These are phyloP conservation scores for Umbilicus rupestris DNA, from an alignment of 164 flowering plant genomes.

Conservation along the genomic window DNA sequence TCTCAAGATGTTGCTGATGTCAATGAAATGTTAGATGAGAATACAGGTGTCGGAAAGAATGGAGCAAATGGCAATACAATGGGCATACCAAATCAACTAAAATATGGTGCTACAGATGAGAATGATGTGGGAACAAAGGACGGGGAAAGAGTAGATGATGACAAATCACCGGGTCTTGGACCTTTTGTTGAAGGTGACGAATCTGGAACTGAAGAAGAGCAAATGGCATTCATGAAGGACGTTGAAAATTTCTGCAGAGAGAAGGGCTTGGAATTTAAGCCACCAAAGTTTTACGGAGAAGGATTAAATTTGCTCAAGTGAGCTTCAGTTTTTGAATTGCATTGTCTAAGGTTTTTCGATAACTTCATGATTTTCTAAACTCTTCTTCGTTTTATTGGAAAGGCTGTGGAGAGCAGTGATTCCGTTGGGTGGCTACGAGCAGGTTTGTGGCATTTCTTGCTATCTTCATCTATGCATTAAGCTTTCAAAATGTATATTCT, in stretches of 20 bases:
- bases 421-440: constrained; percentile 87
- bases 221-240: constrained; percentile 64
- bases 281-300: constrained; percentile 86
- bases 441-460: constrained; percentile 28
- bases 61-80: neutral
- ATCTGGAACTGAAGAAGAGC: constrained; percentile 81
- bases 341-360: neutral
- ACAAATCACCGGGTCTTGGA: neutral
- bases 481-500: neutral
- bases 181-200: constrained; percentile 39
- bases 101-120: neutral
- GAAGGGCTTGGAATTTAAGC: constrained; percentile 75
- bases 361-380: neutral
- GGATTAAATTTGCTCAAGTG: constrained; percentile 83
- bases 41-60: neutral
- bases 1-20: neutral
- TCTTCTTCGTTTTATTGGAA: neutral
- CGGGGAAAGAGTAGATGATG: neutral
- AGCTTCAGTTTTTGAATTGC: neutral
- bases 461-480: neutral
- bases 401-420: constrained; percentile 92
- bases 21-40: neutral
- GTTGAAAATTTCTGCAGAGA: constrained; percentile 64
- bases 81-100: neutral
- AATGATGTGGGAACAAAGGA: neutral